Conservation (phyloP, 306 rosid genomes). For the Cicer arietinum region DNA sequence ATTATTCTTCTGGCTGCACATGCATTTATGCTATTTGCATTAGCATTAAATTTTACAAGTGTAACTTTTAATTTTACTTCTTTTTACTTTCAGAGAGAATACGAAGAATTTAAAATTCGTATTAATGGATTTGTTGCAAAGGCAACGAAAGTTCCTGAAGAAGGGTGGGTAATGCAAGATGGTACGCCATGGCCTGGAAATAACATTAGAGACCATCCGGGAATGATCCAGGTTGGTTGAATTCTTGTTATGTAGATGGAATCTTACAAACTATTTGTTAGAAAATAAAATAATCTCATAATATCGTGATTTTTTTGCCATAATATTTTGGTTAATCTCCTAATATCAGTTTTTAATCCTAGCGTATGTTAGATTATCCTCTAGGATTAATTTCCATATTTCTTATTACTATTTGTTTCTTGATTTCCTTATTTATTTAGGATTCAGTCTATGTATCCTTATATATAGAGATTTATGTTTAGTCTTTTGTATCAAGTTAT, state of each 20-base stretch:
- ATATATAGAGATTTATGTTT: too few relatives aligned
- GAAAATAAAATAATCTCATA: too few relatives aligned
- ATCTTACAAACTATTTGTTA: neutral
- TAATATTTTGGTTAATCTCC: too few relatives aligned
- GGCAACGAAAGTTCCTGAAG: slow-evolving; percentile 88
- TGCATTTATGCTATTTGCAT: neutral
- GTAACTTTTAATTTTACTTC: slow-evolving; percentile 32
- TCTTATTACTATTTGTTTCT: too few relatives aligned
- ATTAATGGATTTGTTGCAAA: slow-evolving; percentile 83
- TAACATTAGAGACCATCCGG: slow-evolving; percentile 98
- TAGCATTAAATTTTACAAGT: slow-evolving; percentile 2
- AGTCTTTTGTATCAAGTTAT: too few relatives aligned
- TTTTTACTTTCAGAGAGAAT: slow-evolving; percentile 75
- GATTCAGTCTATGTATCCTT: too few relatives aligned
- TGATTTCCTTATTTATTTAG: too few relatives aligned
- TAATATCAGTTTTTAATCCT: too few relatives aligned
- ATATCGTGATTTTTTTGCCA: too few relatives aligned
- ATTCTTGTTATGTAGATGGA: slow-evolving; percentile 1
- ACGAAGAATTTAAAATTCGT: slow-evolving; percentile 94
- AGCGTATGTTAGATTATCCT: too few relatives aligned
- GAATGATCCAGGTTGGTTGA: slow-evolving; percentile 88
- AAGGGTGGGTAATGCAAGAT: slow-evolving; percentile 99
- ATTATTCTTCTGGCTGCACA: neutral
- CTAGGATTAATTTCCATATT: too few relatives aligned
- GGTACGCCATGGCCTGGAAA: slow-evolving; percentile 99